Conservation (phyloP, 768 basidiomycete genomes). For the Coprinopsis cinerea region DNA sequence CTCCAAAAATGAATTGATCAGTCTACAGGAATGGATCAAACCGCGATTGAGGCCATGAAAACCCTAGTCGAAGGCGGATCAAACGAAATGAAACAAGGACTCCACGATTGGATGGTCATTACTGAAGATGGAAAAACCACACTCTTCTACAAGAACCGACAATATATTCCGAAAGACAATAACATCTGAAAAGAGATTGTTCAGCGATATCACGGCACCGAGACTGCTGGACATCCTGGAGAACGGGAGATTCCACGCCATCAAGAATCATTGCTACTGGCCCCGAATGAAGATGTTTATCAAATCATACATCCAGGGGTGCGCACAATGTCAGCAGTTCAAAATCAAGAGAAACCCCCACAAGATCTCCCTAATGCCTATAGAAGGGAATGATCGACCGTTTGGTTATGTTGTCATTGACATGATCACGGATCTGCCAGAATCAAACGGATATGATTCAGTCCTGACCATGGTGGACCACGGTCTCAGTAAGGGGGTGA, state of each 20-base stretch:
- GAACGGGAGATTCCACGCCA: slow-evolving; percentile 5
- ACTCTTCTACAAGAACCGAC: slow-evolving; percentile 4
- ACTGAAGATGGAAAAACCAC: not conserved
- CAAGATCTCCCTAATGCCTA: not conserved
- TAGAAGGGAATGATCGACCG: slow-evolving; percentile 5
- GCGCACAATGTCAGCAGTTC: slow-evolving; percentile 17
- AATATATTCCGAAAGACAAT: slow-evolving; percentile 4
- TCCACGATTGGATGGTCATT: not conserved
- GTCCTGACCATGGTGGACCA: slow-evolving; percentile 23
- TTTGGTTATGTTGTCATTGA: slow-evolving; percentile 11
- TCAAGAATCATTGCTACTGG: slow-evolving; percentile 15
- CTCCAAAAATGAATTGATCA: slow-evolving; percentile 4
- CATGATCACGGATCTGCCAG: slow-evolving; percentile 16
- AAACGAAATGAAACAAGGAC: not conserved
- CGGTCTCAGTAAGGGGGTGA: slow-evolving; percentile 21
- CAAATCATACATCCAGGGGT: slow-evolving; percentile 18
- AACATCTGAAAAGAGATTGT: not conserved
- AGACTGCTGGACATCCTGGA: slow-evolving; percentile 7
- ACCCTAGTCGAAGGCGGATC: not conserved
- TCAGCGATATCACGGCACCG: not conserved
- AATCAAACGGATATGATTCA: slow-evolving; percentile 11
- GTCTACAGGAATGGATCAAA: not conserved
- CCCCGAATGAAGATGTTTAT: slow-evolving; percentile 15
- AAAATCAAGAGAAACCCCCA: slow-evolving; percentile 1
- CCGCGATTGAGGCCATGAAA: slow-evolving; percentile 6